Evolutionary conservation across 805 yeast species (phyloP), one percentile per base, ranked within the genome.

Genomic region (Candida xiaguanensis): DNA sequence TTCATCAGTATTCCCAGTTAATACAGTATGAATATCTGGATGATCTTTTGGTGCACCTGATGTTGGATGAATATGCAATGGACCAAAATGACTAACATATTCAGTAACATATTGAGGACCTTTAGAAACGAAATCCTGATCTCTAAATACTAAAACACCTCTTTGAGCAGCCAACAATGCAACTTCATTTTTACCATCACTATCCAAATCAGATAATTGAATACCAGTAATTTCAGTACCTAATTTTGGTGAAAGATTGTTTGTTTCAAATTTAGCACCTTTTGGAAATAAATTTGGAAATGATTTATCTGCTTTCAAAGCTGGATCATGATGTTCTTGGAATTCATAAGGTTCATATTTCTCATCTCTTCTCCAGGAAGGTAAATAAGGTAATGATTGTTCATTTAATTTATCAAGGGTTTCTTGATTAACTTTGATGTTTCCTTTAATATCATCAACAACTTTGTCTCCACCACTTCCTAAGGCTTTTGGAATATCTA

Each of bases 221-320:
- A 82, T 53, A 31, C 82, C 82, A 13, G 57, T 59, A 24, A 84
- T 63, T 48, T 79, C 87, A 13, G 81, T 67, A n/a, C 93, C 95
- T 39, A 85, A 64, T 52, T 77, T 82, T 25, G 91, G 91, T 2
- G 85, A 75, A 31, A 83, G 56, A 14, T 48, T 49, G 44, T 71
- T 71, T 28, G 51, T 55, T 22, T 58, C 44, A 16, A 50, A 49
- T 16, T 58, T 56, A 3, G 28, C 61, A 27, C 17, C 37, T 39
- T 53, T 38, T 9, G 74, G 72, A 42, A 79, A 70, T 40, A 82
- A 65, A 49, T 71, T 72, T 19, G 70, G 68, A 40, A 76, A 67
- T 1, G 61, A 47, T 7, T 77, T 72, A 52, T 81, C 84, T 9
- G 82, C 88, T 38, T 67, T 63, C 18, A 63, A 58, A 2, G 82